Base-by-base conservation (phyloP, 2,329 filamentous ascomycete species). In the Pseudogymnoascus sp. region DNA sequence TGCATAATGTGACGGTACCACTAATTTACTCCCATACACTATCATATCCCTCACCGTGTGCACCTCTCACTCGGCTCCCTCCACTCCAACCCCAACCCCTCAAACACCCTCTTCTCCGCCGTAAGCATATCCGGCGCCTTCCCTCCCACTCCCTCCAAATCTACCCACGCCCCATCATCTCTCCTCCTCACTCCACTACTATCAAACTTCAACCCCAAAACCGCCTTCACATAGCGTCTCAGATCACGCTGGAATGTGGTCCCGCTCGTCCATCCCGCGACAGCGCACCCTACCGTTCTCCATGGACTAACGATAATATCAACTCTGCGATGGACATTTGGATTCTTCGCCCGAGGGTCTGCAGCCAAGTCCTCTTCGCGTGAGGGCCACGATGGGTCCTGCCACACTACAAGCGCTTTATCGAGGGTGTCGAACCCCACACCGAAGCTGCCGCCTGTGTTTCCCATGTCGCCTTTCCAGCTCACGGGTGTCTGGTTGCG, bases 321-420 rank as follows among this genome's bases (percentile, higher is more conserved):
- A 1, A 97, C 92, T 50, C 93, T 81, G 18, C 91, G 84, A 70
- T 96, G 93, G 0, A 82, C 80, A 66, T 91, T 90, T 0, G 84
- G 81, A 63, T 91, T 92, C 68, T 82, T 83, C 1, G 74, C 72
- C 25, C 64, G 62, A 2, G 62, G 66, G 57, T 66, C 59, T 3
- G 18, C 58, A 35, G n/a, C 60, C 35, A 39, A 14, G 57, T 76
- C 76, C 12, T 62, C 71, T 1, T 68, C 69, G 61, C 74, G 73
- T 0, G 70, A 72, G 4, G 74, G 71, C 71, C 75, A 81, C 4
- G 73, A 58, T 0, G 87, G 87, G 68, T 91, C 79, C 70, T 96
- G 90, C 93, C 93, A 97, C 0, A 97, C 91, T 0, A 97, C 88
- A 59, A 97, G 76, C 0, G 91, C 91, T 72, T 97, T 97, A 72